These are phyloP conservation scores for Hevea brasiliensis DNA, from an alignment of 345 rosid species.

Conservation along the genomic window DNA sequence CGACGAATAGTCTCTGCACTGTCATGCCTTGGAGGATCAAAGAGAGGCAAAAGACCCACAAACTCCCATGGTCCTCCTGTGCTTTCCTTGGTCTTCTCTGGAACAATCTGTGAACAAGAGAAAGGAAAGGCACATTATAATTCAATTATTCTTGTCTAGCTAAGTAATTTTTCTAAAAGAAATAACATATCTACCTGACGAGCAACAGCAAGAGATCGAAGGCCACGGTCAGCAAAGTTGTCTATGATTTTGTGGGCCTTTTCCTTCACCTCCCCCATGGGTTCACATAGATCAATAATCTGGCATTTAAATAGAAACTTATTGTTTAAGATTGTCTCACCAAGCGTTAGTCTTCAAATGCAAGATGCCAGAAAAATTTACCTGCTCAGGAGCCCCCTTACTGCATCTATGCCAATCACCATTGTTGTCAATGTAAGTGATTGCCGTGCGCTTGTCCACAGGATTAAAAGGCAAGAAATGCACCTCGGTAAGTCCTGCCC, in stretches of 20 bases:
- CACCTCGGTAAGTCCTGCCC: conserved; percentile 81
- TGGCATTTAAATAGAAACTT: conserved; percentile 11
- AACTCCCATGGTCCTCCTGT: conserved; percentile 80
- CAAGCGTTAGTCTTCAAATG: not conserved
- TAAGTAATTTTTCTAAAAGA: not conserved
- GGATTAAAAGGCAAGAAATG: conserved; percentile 97
- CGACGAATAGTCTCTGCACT: conserved; percentile 94
- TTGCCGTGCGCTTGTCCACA: conserved; percentile 90
- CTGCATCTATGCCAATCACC: conserved; percentile 84
- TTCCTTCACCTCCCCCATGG: conserved; percentile 48
- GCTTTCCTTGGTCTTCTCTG: conserved; percentile 77
- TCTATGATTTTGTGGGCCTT: conserved; percentile 64
- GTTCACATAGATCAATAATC: conserved; percentile 77
- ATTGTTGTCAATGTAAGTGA: conserved; percentile 63
- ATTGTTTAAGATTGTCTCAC: not conserved
- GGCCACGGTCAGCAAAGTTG: conserved; percentile 77
- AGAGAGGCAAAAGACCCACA: conserved; percentile 88
- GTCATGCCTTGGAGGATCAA: conserved; percentile 97
- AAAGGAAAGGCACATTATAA: not conserved
- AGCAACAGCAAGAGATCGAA: conserved; percentile 76
- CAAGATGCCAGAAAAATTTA: conserved; percentile 6
- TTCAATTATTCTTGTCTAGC: too few species aligned
- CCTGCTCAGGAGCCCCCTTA: conserved; percentile 98
- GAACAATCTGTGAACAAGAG: conserved; percentile 43
- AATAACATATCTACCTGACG: conserved; percentile 52